Conservation (phyloP, 805 yeast genomes). For the Lipomyces orientalis region DNA sequence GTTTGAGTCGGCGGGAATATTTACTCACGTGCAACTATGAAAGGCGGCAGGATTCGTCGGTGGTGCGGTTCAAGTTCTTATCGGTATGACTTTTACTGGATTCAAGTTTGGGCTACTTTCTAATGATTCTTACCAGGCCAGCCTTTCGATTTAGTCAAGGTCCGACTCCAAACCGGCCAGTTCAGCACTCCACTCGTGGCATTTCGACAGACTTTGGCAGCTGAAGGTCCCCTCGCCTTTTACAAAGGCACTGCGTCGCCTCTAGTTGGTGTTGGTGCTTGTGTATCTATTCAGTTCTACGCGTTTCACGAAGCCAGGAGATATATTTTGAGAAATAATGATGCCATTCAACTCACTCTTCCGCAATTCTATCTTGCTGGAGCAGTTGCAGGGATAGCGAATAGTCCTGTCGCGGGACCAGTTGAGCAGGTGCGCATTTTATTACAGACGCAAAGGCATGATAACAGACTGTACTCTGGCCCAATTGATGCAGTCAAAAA, state of each 20-base stretch:
- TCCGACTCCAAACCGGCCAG: slow-evolving; percentile 82
- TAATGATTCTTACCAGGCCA: slow-evolving; percentile 25
- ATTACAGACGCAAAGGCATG: slow-evolving; percentile 80
- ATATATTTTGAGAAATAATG: slow-evolving; percentile 52
- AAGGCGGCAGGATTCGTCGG: slow-evolving; percentile 59
- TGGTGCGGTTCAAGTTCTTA: slow-evolving; percentile 60
- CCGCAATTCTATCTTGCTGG: slow-evolving; percentile 85
- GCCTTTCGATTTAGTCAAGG: slow-evolving; percentile 66
- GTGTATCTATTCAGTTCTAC: slow-evolving; percentile 87
- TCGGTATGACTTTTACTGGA: slow-evolving; percentile 57
- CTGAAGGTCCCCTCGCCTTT: slow-evolving; percentile 87
- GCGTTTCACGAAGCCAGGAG: slow-evolving; percentile 95
- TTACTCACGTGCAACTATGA: slow-evolving; percentile 24
- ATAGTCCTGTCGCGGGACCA: slow-evolving; percentile 70
- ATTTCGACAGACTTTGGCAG: slow-evolving; percentile 70
- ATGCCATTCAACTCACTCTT: slow-evolving; percentile 53
- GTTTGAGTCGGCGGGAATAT: slow-evolving; percentile 7
- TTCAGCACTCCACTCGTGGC: slow-evolving; percentile 71
- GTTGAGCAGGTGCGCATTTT: slow-evolving; percentile 95
- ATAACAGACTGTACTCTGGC: slow-evolving; percentile 59
- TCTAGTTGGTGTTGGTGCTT: slow-evolving; percentile 63
- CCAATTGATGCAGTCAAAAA: slow-evolving; percentile 74
- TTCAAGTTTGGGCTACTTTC: background rate
- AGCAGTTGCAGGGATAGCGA: slow-evolving; percentile 88
- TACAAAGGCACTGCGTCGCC: slow-evolving; percentile 96